These are phyloP conservation scores for Diaporthe vexans DNA, from an alignment of 2,329 filamentous ascomycete species.

Conservation along the genomic window DNA sequence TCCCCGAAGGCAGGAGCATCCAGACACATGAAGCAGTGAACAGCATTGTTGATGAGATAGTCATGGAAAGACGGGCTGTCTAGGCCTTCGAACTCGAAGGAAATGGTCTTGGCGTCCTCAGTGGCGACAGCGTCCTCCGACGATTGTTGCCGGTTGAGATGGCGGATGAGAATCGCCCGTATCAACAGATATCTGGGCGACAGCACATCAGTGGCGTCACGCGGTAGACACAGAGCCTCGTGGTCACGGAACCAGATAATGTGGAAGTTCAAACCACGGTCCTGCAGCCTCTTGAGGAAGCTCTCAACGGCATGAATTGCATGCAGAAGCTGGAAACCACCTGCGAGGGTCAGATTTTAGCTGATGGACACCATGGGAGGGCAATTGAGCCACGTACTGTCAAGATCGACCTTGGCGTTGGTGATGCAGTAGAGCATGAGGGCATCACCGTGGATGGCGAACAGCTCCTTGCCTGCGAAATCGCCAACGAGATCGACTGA, in stretches of 20 bases:
- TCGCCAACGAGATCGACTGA: conserved; percentile 80
- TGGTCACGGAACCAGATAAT: conserved; percentile 76
- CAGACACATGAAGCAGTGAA: conserved; percentile 79
- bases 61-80: conserved; percentile 63
- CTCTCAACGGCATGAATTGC: conserved; percentile 77
- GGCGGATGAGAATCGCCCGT: conserved; percentile 74
- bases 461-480: conserved; percentile 80
- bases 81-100: conserved; percentile 58
- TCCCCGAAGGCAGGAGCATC: conserved; percentile 63
- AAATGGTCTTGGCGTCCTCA: conserved; percentile 38
- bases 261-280: conserved; percentile 78
- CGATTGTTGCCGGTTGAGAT: conserved; percentile 59
- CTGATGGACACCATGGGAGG: not conserved
- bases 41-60: conserved; percentile 67
- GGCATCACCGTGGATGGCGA: conserved; percentile 81
- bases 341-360: conserved; percentile 47
- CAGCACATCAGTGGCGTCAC: conserved; percentile 47
- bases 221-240: conserved; percentile 68
- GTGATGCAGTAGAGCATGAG: conserved; percentile 75
- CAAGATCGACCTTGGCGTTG: conserved; percentile 75
- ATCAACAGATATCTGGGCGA: conserved; percentile 71
- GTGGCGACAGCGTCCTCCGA: conserved; percentile 9
- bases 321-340: conserved; percentile 79
- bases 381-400: conserved; percentile 53
- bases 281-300: conserved; percentile 71